Base-by-base conservation (phyloP, 495 filamentous ascomycete genomes). In the Chaetomium tenue region DNA sequence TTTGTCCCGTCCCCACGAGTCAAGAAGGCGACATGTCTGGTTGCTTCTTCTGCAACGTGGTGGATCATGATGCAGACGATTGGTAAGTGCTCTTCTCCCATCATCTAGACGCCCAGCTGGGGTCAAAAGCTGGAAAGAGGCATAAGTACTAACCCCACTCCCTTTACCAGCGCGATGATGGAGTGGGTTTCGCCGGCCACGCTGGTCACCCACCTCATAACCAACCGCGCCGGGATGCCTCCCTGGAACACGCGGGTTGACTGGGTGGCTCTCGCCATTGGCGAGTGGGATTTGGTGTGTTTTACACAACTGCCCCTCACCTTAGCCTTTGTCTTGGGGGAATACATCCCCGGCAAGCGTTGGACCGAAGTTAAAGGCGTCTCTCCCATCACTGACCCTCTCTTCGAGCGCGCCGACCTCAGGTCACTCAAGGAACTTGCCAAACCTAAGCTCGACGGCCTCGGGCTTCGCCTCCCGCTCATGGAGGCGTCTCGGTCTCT, bases 1-100 rank as follows among this genome's bases (percentile, higher is more conserved):
- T 63, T n/a, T 63, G 61, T 15, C 61, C 61, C 3, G 6, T 23
- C 5, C 61, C 61, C 20, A 44, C 42, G 16, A 7, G 30, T 26
- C 1, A 20, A 25, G 9, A 50, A 1, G 61, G 61, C 42, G 52
- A 63, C 53, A 63, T 63, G 42, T 1, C 15, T 13, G 61, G 61
- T n/a, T 63, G 61, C 52, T 63, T 63, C 52, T 63, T 63, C 13
- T 63, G 61, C 52, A 63, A 63, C 40, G 25, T 22, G 26, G 42
- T 63, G 1, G 26, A 63, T 3, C 61, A 63, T 16, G 52, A 63
- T 13, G 61, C 61, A 22, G 61, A 63, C 18, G 61, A 57, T 13
- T 63, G 61, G 61, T 57, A 39, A 57, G 61, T 63, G 11, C 20
- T 2, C 16, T 22, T 8, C 33, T 20, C 5, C 23, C 16, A 3